A percentile compares a stretch with the other conserved stretches of the same genome.
These are phyloP conservation scores for Colletotrichum eleusines DNA, from an alignment of 2,329 filamentous ascomycete genomes.

Conservation along the genomic window DNA sequence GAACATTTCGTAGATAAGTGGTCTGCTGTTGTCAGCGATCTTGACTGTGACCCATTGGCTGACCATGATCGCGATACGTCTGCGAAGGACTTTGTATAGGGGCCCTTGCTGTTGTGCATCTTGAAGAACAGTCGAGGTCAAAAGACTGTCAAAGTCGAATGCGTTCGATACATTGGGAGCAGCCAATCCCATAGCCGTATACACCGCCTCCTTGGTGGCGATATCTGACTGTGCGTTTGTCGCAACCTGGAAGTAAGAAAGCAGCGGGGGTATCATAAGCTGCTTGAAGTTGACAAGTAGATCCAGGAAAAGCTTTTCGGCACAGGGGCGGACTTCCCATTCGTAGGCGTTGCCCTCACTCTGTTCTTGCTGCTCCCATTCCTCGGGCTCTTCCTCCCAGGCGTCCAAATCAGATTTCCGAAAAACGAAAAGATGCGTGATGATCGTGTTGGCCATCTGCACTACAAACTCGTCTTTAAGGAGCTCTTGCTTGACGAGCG, in stretches of 20 bases:
- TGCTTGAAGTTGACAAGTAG: conserved; percentile 90
- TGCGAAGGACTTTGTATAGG: conserved; percentile 83
- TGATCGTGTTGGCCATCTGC: conserved; percentile 85
- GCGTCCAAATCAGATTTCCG: conserved; percentile 85
- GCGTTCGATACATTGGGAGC: conserved; percentile 79
- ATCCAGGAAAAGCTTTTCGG: conserved; percentile 94
- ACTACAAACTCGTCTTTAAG: conserved; percentile 82
- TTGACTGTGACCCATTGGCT: conserved; percentile 91
- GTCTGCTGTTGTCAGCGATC: conserved; percentile 74
- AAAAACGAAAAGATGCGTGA: conserved; percentile 91
- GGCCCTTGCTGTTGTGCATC: conserved; percentile 77
- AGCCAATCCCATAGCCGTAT: conserved; percentile 90
- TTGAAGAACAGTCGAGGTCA: conserved; percentile 78
- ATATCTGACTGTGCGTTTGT: conserved; percentile 76
- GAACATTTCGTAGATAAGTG: conserved; percentile 88
- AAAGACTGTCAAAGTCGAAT: conserved; percentile 86
- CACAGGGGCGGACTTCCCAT: conserved; percentile 90
- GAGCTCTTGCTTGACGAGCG: conserved; percentile 78
- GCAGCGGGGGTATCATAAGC: conserved; percentile 80
- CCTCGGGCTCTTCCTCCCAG: conserved; percentile 95
- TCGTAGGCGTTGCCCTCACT: conserved; percentile 88
- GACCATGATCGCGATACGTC: conserved; percentile 88
- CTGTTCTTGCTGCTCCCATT: conserved; percentile 94
- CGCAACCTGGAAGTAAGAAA: conserved; percentile 85
- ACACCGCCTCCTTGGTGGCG: conserved; percentile 91